Conservation (phyloP, 169 alveolate species). For the Eimeria brunetti region DNA sequence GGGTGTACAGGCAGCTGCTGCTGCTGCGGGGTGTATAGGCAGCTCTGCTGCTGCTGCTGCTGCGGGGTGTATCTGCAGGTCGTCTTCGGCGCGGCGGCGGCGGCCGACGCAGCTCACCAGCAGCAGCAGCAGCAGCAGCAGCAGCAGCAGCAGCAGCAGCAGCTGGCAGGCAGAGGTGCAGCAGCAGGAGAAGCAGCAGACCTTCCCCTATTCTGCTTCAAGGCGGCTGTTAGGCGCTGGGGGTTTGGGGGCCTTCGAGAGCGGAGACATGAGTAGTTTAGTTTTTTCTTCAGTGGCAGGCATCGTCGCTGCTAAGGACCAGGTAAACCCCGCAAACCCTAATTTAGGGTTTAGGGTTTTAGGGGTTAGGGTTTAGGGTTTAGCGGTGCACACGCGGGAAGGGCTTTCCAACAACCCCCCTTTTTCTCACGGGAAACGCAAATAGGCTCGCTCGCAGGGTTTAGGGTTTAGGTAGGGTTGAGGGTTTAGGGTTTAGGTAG, state of each 20-base stretch:
- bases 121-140: no score
- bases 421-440: no score
- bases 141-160: constrained; percentile 68
- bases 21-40: not conserved
- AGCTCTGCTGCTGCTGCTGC: constrained; percentile 43
- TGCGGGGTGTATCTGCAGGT: constrained; percentile 36
- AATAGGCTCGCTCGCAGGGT: no score
- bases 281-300: constrained; percentile 46
- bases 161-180: constrained; percentile 45
- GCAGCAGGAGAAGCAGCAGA: constrained; percentile 52
- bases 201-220: constrained; percentile 9
- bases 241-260: not conserved
- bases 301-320: constrained; percentile 14
- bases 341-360: not conserved
- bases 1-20: constrained; percentile 1
- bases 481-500: not conserved
- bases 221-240: constrained; percentile 3
- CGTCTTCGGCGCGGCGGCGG: constrained; percentile 53
- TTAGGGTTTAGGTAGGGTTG: no score
- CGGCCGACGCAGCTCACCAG: constrained; percentile 42
- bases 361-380: not conserved
- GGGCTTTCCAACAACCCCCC: not conserved
- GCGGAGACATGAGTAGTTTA: constrained; percentile 5
- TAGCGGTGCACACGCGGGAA: not conserved
- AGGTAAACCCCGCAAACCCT: not conserved